Base-by-base conservation (phyloP, 2,329 filamentous ascomycete genomes). In the Claviceps sp. region DNA sequence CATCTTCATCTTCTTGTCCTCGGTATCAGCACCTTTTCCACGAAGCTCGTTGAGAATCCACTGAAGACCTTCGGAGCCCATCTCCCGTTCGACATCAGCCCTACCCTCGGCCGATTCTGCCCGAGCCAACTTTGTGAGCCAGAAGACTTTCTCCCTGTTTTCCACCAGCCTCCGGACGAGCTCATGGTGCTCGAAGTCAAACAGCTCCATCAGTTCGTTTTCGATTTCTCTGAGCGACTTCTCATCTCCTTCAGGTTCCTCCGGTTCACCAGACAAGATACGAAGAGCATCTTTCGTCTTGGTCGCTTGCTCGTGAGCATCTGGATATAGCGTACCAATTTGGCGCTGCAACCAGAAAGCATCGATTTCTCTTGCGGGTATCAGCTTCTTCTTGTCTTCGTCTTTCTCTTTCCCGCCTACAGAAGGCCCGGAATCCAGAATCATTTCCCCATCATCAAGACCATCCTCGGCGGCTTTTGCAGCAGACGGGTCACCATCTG, bases 171-270 rank as follows among this genome's bases (percentile, higher is more conserved):
- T 91, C 57, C 88, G 84, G 26, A 97, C 93, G 51, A 96, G 77
- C 57, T 96, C 89, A 55, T 94, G 88, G 62, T 96, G 86, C 61
- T 97, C 91, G 62, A 95, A 98, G 62, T 98, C 93, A 60, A 98
- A 97, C 0, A 98, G 78, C 61, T 96, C 93, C 86, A 97, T 97
- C 53, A 98, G 75, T 56, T 98, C 93, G 67, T 98, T 98, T 63
- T 98, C 93, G 52, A 97, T 90, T 62, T 98, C 91, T 61, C 91
- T 84, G 34, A 97, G 74, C 14, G 86, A 78, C 66, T 87, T 90
- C 62, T 94, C 88, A 54, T 91, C 84, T 16, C 85, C 89, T 52
- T 86, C 84, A 49, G 70, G 67, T 60, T 82, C 79, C 22, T 83
- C 85, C 2, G 82, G 77, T 56, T 85, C 77, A 45, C 86, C 89